These are phyloP conservation scores for Beauveria bassiana DNA, from an alignment of 2,329 filamentous ascomycete genomes.

Conservation along the genomic window DNA sequence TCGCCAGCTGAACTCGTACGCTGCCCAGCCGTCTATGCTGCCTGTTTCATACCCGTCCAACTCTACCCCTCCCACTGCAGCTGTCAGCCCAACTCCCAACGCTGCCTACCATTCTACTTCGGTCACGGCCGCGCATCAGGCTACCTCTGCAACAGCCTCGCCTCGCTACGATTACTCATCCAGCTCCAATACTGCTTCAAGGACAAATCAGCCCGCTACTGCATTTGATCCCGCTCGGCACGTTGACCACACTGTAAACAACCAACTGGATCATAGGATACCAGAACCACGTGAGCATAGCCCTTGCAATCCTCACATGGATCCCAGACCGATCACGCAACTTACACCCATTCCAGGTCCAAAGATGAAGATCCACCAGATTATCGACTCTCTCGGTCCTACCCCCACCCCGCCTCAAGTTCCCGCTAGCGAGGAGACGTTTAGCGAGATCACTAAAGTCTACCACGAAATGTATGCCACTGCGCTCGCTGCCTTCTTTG, in stretches of 20 bases:
- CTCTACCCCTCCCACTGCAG: slow-evolving; percentile 23
- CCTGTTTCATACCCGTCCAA: slow-evolving; percentile 32
- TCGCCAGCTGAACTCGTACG: slow-evolving; percentile 35
- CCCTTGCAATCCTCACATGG: too few relatives aligned
- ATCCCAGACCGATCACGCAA: slow-evolving; percentile 8
- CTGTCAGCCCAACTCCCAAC: slow-evolving; percentile 21
- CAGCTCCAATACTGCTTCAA: neutral
- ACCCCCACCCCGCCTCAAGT: slow-evolving; percentile 48
- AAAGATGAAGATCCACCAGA: slow-evolving; percentile 66
- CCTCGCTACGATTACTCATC: slow-evolving; percentile 38
- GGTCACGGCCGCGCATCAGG: slow-evolving; percentile 22
- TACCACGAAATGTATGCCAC: slow-evolving; percentile 71
- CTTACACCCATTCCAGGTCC: slow-evolving; percentile 38
- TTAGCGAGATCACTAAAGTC: slow-evolving; percentile 62
- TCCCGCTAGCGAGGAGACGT: slow-evolving; percentile 40
- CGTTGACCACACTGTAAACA: neutral
- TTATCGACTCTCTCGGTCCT: slow-evolving; percentile 56
- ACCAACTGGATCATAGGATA: neutral
- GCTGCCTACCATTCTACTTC: slow-evolving; percentile 26
- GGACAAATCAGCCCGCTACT: neutral
- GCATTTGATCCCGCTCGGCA: slow-evolving; percentile 2
- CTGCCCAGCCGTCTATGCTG: slow-evolving; percentile 36
- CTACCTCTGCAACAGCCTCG: slow-evolving; percentile 30
- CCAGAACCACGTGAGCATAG: neutral
- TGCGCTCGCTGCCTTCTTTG: slow-evolving; percentile 67